Evolutionary conservation across 345 rosid genomes (phyloP).

Genomic region (Pugionium dolabratum): DNA sequence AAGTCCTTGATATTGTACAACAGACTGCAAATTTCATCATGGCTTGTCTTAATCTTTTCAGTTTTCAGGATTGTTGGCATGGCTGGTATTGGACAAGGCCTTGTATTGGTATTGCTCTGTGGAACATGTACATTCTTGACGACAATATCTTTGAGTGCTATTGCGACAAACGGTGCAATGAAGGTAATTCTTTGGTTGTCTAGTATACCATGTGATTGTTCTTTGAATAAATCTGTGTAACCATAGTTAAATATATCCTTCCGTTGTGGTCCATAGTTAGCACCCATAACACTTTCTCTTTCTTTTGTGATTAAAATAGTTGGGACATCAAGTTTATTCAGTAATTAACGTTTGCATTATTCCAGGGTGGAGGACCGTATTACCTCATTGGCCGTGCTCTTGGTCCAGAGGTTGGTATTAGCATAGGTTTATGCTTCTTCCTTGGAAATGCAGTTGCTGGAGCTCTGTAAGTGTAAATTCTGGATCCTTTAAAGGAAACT

Average conservation of each 20-base stretch:
- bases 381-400: conserved; percentile 99
- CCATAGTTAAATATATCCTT: not conserved
- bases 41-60: conserved; percentile 37
- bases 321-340: conserved; percentile 14
- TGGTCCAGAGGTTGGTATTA: conserved; percentile 99
- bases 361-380: conserved; percentile 91
- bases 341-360: conserved; percentile 17
- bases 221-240: not conserved
- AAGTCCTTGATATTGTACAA: conserved; percentile 26
- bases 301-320: conserved; percentile 15
- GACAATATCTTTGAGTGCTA: conserved; percentile 91
- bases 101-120: conserved; percentile 82
- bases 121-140: conserved; percentile 95
- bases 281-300: conserved; percentile 9
- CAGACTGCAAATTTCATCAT: conserved; percentile 20
- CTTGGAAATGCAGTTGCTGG: conserved; percentile 99
- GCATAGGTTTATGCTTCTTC: conserved; percentile 98
- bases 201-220: too few relatives aligned
- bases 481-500: conserved; percentile 30
- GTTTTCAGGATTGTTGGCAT: conserved; percentile 96
- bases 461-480: conserved; percentile 79
- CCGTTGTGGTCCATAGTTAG: conserved; percentile 18
- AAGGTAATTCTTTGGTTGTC: conserved; percentile 52
- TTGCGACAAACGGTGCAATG: conserved; percentile 99
- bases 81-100: conserved; percentile 88